These are phyloP conservation scores for Nothopassalora personata DNA, from an alignment of 2,329 filamentous ascomycete species.

Conservation along the genomic window DNA sequence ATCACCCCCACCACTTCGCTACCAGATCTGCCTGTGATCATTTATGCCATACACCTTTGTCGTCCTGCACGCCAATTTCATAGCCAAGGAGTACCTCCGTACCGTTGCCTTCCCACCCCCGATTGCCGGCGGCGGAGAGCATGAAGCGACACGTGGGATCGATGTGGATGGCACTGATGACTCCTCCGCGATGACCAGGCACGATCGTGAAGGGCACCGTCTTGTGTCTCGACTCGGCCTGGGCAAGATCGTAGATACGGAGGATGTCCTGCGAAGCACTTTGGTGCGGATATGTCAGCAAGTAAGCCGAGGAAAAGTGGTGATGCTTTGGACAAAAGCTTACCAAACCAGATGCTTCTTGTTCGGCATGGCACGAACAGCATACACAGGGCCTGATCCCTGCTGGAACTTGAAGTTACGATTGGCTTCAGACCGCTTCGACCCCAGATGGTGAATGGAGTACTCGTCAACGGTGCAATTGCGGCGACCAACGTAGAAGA, in stretches of 20 bases:
- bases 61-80: constrained; percentile 58
- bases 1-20: not conserved
- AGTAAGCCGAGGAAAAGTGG: not conserved
- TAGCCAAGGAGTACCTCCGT: constrained; percentile 94
- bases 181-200: constrained; percentile 80
- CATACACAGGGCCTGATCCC: constrained; percentile 84
- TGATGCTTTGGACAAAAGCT: constrained; percentile 22
- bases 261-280: constrained; percentile 92
- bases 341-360: constrained; percentile 84
- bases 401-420: constrained; percentile 81
- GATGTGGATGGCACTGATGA: constrained; percentile 79
- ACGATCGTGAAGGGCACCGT: constrained; percentile 94
- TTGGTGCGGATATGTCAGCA: constrained; percentile 1
- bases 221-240: constrained; percentile 61
- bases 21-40: constrained; percentile 9
- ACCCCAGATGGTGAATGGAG: constrained; percentile 63
- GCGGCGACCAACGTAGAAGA: constrained; percentile 83
- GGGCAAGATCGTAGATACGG: constrained; percentile 78
- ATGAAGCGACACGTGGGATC: constrained; percentile 87
- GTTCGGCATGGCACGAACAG: constrained; percentile 85
- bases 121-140: constrained; percentile 83
- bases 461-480: constrained; percentile 95
- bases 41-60: constrained; percentile 28
- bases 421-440: constrained; percentile 64
- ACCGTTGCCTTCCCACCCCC: constrained; percentile 82